A percentile compares a stretch with the other conserved stretches of the same genome.
phyloP scores from a whole-genome alignment of 2,329 filamentous ascomycete genomes.

The Pestalotiopsis sp. region DNA sequence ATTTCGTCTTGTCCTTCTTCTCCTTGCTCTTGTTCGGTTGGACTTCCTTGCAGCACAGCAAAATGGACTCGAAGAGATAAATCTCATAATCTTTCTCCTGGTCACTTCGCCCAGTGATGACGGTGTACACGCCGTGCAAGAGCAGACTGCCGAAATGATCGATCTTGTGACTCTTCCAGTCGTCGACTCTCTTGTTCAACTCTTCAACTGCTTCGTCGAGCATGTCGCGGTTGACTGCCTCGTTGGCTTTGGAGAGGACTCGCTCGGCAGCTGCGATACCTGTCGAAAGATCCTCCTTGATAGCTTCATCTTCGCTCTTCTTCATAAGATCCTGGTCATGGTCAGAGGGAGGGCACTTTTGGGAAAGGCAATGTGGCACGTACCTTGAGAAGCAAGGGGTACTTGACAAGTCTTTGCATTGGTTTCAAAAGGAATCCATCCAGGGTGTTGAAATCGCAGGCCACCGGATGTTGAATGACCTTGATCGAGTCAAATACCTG shows the following conservation, averaged over 20 bases:
- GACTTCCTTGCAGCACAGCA: constrained; percentile 96
- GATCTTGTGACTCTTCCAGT: constrained; percentile 93
- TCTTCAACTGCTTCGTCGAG: constrained; percentile 83
- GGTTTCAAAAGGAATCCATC: constrained; percentile 95
- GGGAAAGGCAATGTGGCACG: constrained; percentile 20
- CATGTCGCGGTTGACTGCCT: constrained; percentile 87
- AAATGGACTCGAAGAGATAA: constrained; percentile 92
- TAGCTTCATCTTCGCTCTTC: constrained; percentile 71
- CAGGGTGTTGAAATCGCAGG: constrained; percentile 83
- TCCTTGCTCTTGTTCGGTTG: constrained; percentile 82
- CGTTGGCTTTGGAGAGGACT: constrained; percentile 83
- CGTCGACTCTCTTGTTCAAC: constrained; percentile 80
- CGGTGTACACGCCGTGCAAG: constrained; percentile 86
- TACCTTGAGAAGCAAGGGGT: constrained; percentile 86
- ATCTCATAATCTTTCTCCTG: constrained; percentile 97
- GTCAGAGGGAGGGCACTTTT: constrained; percentile 27
- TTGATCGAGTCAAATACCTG: constrained; percentile 86
- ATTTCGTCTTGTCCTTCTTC: constrained; percentile 68
- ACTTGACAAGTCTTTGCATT: constrained; percentile 94
- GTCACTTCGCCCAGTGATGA: constrained; percentile 87
- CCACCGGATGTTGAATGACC: constrained; percentile 75
- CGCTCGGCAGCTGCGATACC: constrained; percentile 84
- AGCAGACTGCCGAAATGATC: constrained; percentile 90
- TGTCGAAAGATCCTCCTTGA: constrained; percentile 70
- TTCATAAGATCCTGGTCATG: constrained; percentile 76